These are phyloP conservation scores for Pseudoturritis turrita DNA, from an alignment of 345 rosid genomes.

Conservation along the genomic window DNA sequence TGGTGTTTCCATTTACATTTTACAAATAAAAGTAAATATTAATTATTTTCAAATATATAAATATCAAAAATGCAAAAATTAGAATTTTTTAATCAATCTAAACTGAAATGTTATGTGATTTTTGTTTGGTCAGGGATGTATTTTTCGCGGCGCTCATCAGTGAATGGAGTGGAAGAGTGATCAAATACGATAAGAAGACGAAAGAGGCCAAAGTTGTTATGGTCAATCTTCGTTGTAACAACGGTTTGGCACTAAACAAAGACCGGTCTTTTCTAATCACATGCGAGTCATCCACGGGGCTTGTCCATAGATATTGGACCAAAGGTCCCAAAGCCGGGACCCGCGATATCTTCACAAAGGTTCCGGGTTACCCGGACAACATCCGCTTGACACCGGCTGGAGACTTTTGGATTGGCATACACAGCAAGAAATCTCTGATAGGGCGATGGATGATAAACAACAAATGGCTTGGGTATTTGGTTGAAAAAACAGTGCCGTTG, in stretches of 20 bases:
- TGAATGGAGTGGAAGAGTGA: slow-evolving; percentile 9
- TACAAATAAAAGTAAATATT: too few relatives aligned
- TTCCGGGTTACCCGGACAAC: slow-evolving; percentile 21
- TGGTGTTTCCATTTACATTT: too few relatives aligned
- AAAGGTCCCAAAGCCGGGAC: slow-evolving; percentile 32
- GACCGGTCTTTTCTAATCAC: slow-evolving; percentile 46
- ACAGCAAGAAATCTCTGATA: neutral
- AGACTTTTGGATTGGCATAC: slow-evolving; percentile 19
- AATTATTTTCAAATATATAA: too few relatives aligned
- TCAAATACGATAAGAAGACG: slow-evolving; percentile 15
- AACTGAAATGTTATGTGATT: neutral
- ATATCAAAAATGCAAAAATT: neutral
- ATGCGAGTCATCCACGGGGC: slow-evolving; percentile 34
- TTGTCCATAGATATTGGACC: slow-evolving; percentile 44
- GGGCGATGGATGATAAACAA: slow-evolving; percentile 21
- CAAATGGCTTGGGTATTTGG: slow-evolving; percentile 31
- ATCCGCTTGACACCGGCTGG: slow-evolving; percentile 3
- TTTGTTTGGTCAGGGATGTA: neutral
- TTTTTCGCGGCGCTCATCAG: neutral
- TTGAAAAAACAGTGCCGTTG: neutral
- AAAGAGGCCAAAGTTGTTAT: slow-evolving; percentile 18
- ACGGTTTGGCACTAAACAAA: slow-evolving; percentile 58
- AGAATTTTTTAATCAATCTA: neutral
- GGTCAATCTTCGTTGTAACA: slow-evolving; percentile 42
- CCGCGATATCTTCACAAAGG: slow-evolving; percentile 1